Percentiles rank a stretch among this genome's conserved stretches.
Evolutionary conservation across 2,329 filamentous ascomycete species (phyloP).

Genomic region (Xylaria sp.): DNA sequence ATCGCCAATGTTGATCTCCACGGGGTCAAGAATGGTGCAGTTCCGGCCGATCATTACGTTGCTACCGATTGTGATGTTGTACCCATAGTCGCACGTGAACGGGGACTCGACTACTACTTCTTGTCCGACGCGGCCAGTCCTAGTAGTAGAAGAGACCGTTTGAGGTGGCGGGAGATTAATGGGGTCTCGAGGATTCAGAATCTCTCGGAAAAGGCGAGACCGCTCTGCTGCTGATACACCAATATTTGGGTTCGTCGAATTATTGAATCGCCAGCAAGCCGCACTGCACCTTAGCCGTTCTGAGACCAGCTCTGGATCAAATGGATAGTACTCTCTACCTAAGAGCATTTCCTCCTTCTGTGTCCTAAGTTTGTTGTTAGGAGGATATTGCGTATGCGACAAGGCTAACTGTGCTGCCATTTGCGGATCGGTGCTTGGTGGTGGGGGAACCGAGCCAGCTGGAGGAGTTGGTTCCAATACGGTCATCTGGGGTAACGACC

Average conservation of each 20-base stretch:
- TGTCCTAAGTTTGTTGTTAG: constrained; percentile 58
- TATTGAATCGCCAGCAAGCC: constrained; percentile 88
- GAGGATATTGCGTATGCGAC: constrained; percentile 64
- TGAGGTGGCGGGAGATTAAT: constrained; percentile 65
- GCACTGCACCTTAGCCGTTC: constrained; percentile 87
- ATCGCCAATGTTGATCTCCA: constrained; percentile 82
- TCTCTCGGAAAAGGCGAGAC: constrained; percentile 75
- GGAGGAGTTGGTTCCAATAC: constrained; percentile 63
- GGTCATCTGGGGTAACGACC: constrained; percentile 67
- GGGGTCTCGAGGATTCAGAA: constrained; percentile 71
- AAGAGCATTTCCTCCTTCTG: constrained; percentile 93
- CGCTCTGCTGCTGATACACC: constrained; percentile 77
- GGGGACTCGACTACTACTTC: constrained; percentile 85
- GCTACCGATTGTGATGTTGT: constrained; percentile 90
- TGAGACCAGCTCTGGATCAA: constrained; percentile 78
- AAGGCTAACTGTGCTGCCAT: constrained; percentile 69
- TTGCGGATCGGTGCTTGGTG: constrained; percentile 59
- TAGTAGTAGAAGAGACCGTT: constrained; percentile 62
- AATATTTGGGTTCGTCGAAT: constrained; percentile 78
- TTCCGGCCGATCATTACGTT: constrained; percentile 85
- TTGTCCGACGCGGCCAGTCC: constrained; percentile 74
- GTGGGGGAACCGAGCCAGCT: constrained; percentile 56
- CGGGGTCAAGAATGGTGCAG: constrained; percentile 89
- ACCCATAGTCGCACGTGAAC: constrained; percentile 94
- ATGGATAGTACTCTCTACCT: constrained; percentile 82